A percentile compares a stretch with the other conserved stretches of the same genome.
Conservation (phyloP, 2,329 filamentous ascomycete genomes). For the Alternaria sp. region DNA sequence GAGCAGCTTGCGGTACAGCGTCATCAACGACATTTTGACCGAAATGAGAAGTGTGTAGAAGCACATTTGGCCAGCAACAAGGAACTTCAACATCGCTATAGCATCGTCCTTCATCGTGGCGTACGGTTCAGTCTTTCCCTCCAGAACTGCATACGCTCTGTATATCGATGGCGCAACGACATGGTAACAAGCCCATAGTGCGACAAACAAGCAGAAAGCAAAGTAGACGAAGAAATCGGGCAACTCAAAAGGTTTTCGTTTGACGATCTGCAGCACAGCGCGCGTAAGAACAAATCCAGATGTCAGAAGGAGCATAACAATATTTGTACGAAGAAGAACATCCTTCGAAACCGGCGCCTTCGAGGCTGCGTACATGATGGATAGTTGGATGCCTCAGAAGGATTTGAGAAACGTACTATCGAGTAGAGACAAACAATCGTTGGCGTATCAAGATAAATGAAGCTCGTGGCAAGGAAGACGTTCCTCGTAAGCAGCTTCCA, state of each 20-base stretch:
- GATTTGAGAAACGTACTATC: background rate
- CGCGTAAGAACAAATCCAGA: conserved; percentile 19
- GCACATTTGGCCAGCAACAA: conserved; percentile 50
- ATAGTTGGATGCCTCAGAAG: background rate
- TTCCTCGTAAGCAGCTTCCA: background rate
- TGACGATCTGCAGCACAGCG: conserved; percentile 14
- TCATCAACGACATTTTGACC: conserved; percentile 31
- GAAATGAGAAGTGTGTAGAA: conserved; percentile 21
- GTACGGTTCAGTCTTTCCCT: conserved; percentile 36
- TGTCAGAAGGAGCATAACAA: conserved; percentile 25
- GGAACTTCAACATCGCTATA: conserved; percentile 42
- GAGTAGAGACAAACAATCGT: background rate
- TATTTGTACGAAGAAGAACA: conserved; percentile 20
- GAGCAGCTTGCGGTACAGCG: conserved; percentile 48
- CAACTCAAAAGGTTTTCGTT: conserved; percentile 20
- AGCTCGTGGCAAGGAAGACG: background rate
- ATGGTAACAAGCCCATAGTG: conserved; percentile 43
- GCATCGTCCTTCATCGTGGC: conserved; percentile 40
- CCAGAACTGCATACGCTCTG: conserved; percentile 35
- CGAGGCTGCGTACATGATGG: background rate
- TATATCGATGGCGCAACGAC: conserved; percentile 43
- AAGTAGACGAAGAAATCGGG: conserved; percentile 34
- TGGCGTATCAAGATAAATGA: background rate
- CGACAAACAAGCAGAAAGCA: conserved; percentile 37
- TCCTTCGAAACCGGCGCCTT: conserved; percentile 16